Conservation (phyloP, 2,329 filamentous ascomycete species). For the Trichophyton schoenleinii region DNA sequence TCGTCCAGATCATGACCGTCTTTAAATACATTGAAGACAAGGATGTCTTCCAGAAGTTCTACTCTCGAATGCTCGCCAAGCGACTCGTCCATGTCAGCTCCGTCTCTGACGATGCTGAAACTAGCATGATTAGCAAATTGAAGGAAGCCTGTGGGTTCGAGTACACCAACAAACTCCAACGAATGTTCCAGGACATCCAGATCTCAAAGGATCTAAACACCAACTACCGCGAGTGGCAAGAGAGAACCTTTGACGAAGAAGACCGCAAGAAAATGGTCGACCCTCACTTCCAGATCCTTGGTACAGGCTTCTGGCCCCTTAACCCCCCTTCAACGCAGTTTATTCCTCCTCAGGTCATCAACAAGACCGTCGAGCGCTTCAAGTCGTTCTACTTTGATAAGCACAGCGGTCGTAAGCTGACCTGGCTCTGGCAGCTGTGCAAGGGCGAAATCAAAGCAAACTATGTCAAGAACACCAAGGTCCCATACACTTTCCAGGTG, state of each 20-base stretch:
- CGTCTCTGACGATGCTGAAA: conserved; percentile 92
- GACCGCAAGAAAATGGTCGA: conserved; percentile 61
- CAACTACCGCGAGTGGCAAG: conserved; percentile 69
- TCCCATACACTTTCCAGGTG: conserved; percentile 91
- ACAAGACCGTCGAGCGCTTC: conserved; percentile 80
- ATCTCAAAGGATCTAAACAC: conserved; percentile 95
- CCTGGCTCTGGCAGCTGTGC: conserved; percentile 96
- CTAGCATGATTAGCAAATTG: conserved; percentile 97
- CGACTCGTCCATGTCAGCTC: conserved; percentile 90
- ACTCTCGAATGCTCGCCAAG: conserved; percentile 90
- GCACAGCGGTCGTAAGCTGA: conserved; percentile 90
- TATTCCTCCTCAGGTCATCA: conserved; percentile 71
- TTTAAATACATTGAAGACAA: conserved; percentile 99
- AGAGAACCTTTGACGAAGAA: conserved; percentile 49
- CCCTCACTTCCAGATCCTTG: conserved; percentile 81
- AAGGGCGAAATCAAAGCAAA: conserved; percentile 93
- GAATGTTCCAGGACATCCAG: conserved; percentile 99
- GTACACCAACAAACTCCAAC: conserved; percentile 97
- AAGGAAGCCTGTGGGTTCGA: conserved; percentile 98
- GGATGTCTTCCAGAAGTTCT: conserved; percentile 99
- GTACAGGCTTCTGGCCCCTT: conserved; percentile 95
- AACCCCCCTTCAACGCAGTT: conserved; percentile 79
- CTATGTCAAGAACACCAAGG: conserved; percentile 79
- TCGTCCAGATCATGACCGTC: conserved; percentile 94
- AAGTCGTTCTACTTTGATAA: conserved; percentile 87